Conservation (phyloP, 2,329 filamentous ascomycete species). For the Paraconiothyrium brasiliense region DNA sequence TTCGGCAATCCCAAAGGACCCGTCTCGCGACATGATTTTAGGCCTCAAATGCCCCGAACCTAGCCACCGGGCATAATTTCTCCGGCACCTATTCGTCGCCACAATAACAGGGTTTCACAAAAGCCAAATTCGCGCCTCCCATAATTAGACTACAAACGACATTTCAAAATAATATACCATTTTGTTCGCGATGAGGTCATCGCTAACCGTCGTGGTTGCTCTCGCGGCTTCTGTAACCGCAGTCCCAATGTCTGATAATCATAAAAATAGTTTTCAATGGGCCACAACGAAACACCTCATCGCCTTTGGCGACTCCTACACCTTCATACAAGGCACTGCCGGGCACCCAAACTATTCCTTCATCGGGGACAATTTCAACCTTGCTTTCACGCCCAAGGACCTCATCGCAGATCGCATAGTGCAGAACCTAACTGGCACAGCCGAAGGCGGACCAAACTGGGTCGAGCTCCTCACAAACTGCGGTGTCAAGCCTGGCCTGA, state of each 20-base stretch:
- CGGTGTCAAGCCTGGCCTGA: constrained; percentile 56
- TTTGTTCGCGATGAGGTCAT: not conserved
- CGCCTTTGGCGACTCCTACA: constrained; percentile 63
- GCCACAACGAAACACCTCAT: constrained; percentile 39
- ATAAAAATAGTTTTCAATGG: constrained; percentile 28
- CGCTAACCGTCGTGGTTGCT: not conserved
- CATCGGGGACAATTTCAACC: constrained; percentile 63
- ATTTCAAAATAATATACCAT: not conserved
- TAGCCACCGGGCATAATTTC: not conserved
- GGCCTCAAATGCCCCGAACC: constrained; percentile 2
- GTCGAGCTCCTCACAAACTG: constrained; percentile 63
- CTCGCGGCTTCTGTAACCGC: not conserved
- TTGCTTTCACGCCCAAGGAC: constrained; percentile 55
- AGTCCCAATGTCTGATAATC: not conserved
- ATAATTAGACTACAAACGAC: not conserved
- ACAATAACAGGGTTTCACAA: not conserved
- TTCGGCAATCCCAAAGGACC: not conserved
- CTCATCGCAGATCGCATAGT: constrained; percentile 61
- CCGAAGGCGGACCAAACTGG: constrained; percentile 65
- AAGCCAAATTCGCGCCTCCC: not conserved
- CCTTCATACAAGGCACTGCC: constrained; percentile 63
- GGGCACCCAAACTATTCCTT: constrained; percentile 63
- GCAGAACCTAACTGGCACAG: constrained; percentile 62
- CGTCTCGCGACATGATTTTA: not conserved
- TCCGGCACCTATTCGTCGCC: not conserved